These are phyloP conservation scores for Radiomyces spectabilis DNA, from an alignment of 192 early-diverging fungal genomes.

Conservation along the genomic window DNA sequence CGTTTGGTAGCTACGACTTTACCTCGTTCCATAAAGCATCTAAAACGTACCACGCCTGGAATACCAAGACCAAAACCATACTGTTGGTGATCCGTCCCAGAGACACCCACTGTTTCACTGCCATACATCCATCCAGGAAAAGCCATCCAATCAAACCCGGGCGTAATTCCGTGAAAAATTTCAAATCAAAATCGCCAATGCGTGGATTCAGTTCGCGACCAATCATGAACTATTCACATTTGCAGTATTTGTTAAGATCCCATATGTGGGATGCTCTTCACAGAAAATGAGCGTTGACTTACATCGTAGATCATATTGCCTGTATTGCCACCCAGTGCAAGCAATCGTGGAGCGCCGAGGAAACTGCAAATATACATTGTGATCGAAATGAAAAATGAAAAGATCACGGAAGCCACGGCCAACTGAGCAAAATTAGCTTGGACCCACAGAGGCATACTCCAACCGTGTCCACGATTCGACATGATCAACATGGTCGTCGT, in stretches of 20 bases:
- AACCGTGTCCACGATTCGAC: constrained; percentile 44
- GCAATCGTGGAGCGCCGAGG: constrained; percentile 48
- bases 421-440: constrained; percentile 71
- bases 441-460: constrained; percentile 66
- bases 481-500: constrained; percentile 42
- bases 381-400: constrained; percentile 54
- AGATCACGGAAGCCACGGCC: constrained; percentile 54
- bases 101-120: constrained; percentile 61
- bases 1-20: background rate
- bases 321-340: constrained; percentile 84
- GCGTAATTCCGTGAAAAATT: constrained; percentile 89
- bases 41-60: constrained; percentile 80
- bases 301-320: constrained; percentile 82
- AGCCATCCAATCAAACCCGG: constrained; percentile 92
- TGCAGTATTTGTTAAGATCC: no score
- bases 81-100: constrained; percentile 67
- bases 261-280: no score
- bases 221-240: constrained; percentile 69
- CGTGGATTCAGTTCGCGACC: constrained; percentile 96
- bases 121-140: constrained; percentile 67
- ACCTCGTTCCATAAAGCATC: constrained; percentile 76
- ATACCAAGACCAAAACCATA: constrained; percentile 70
- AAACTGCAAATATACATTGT: constrained; percentile 74
- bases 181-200: constrained; percentile 75
- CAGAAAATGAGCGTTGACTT: constrained; percentile 12